These are phyloP conservation scores for Dysphania ambrosioides DNA, from an alignment of 148 eudicot genomes.

Conservation along the genomic window DNA sequence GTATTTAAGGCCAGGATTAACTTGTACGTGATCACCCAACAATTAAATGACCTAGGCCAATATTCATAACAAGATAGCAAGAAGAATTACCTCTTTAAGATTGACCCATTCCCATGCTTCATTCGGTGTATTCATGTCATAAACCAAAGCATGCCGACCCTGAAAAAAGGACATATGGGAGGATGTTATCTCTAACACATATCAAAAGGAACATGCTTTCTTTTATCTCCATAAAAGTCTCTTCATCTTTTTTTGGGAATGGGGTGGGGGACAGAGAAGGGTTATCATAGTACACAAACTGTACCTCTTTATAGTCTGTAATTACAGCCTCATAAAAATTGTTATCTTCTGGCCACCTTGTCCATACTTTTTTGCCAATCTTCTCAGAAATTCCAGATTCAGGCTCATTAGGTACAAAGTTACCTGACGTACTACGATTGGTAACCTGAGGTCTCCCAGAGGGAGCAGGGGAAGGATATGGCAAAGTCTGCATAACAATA, in stretches of 20 bases:
- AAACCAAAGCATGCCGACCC: slow-evolving; percentile 58
- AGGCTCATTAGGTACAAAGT: slow-evolving; percentile 37
- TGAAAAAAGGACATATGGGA: slow-evolving; percentile 27
- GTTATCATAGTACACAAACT: background rate
- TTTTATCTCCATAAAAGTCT: background rate
- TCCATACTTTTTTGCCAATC: slow-evolving; percentile 63
- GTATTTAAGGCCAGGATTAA: background rate
- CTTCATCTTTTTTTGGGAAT: background rate
- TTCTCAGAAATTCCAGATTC: slow-evolving; percentile 43
- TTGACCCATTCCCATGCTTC: slow-evolving; percentile 72
- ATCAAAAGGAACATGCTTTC: background rate
- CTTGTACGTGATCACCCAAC: background rate
- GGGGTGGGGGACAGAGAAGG: background rate
- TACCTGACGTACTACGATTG: slow-evolving; percentile 34
- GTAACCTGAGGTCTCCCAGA: slow-evolving; percentile 44
- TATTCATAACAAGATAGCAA: background rate
- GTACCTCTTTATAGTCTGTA: slow-evolving; percentile 41
- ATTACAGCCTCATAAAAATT: slow-evolving; percentile 60
- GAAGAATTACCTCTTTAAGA: slow-evolving; percentile 51
- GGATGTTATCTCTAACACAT: slow-evolving; percentile 9
- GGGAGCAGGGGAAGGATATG: slow-evolving; percentile 42
- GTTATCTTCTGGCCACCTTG: slow-evolving; percentile 62
- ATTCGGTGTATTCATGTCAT: slow-evolving; percentile 43
- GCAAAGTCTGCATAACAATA: slow-evolving; percentile 32
- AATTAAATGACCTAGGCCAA: background rate